Percentiles rank a stretch among this genome's conserved stretches.
These are phyloP conservation scores for Aspergillus novoparasiticus DNA, from an alignment of 2,329 filamentous ascomycete genomes.

Conservation along the genomic window DNA sequence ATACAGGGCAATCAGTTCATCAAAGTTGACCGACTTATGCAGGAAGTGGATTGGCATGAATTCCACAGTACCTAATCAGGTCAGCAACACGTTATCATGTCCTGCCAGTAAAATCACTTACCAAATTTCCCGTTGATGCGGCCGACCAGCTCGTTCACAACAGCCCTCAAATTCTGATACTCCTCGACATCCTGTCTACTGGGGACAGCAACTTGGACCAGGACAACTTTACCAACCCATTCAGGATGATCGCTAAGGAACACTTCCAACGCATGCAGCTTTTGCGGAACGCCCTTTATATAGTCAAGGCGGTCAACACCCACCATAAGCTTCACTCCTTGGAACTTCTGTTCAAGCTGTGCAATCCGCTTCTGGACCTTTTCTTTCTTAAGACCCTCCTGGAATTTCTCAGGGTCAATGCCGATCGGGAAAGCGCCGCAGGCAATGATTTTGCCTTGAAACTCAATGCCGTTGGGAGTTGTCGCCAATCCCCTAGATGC, in stretches of 20 bases:
- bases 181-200: conserved; percentile 95
- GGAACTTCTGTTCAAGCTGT: conserved; percentile 83
- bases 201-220: conserved; percentile 94
- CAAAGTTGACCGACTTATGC: conserved; percentile 92
- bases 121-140: conserved; percentile 82
- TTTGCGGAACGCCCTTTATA: conserved; percentile 98
- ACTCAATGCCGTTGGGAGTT: conserved; percentile 91
- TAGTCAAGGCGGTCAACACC: conserved; percentile 97
- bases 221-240: conserved; percentile 95
- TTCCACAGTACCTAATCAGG: conserved; percentile 74
- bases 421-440: conserved; percentile 97
- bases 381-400: conserved; percentile 80
- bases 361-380: conserved; percentile 87
- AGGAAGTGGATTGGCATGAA: conserved; percentile 99
- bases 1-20: conserved; percentile 92
- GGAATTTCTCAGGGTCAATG: conserved; percentile 96
- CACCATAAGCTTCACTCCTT: conserved; percentile 94
- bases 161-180: conserved; percentile 92
- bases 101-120: conserved; percentile 8
- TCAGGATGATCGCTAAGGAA: conserved; percentile 97
- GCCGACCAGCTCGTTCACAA: conserved; percentile 95
- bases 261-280: conserved; percentile 92
- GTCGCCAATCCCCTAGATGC: conserved; percentile 56
- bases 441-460: conserved; percentile 82
- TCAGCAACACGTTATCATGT: conserved; percentile 16